These are phyloP conservation scores for Phlyctochytrium arcticum DNA, from an alignment of 192 early-diverging fungal genomes.

Conservation along the genomic window DNA sequence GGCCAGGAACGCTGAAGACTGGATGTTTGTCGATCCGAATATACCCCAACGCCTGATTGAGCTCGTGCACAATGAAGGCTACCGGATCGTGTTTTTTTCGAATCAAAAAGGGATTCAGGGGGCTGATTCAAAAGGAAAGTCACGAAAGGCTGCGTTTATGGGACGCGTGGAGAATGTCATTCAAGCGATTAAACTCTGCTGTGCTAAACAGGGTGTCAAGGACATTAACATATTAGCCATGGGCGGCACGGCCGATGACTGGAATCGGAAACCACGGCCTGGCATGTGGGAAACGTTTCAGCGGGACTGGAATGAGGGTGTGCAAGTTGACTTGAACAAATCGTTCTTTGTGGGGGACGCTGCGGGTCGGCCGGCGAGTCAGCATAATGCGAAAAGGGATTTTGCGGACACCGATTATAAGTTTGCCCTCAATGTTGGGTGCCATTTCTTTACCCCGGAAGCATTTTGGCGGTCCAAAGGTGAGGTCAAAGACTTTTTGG, in stretches of 20 bases:
- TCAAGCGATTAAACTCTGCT: constrained; percentile 29
- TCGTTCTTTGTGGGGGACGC: constrained; percentile 94
- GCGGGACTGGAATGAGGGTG: constrained; percentile 30
- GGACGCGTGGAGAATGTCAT: constrained; percentile 39
- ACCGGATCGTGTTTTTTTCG: constrained; percentile 65
- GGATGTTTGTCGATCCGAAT: constrained; percentile 60
- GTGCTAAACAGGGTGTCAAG: constrained; percentile 21
- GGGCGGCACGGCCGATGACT: constrained; percentile 65
- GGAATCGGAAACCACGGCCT: constrained; percentile 68
- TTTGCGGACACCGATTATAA: constrained; percentile 83
- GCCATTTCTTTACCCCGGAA: constrained; percentile 82
- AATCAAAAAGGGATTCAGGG: constrained; percentile 61
- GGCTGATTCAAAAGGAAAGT: constrained; percentile 13
- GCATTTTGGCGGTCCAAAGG: constrained; percentile 52
- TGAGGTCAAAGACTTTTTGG: background rate
- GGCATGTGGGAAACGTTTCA: constrained; percentile 65
- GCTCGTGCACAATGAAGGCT: constrained; percentile 62
- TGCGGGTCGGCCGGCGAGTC: constrained; percentile 64
- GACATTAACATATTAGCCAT: constrained; percentile 65
- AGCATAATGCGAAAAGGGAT: constrained; percentile 66
- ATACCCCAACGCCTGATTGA: constrained; percentile 58
- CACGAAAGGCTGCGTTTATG: constrained; percentile 20
- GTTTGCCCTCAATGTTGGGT: constrained; percentile 70
- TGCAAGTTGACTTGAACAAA: constrained; percentile 44
- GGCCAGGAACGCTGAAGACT: constrained; percentile 73